phyloP scores from a whole-genome alignment of 768 basidiomycete genomes.

The Pholiota conissans region DNA sequence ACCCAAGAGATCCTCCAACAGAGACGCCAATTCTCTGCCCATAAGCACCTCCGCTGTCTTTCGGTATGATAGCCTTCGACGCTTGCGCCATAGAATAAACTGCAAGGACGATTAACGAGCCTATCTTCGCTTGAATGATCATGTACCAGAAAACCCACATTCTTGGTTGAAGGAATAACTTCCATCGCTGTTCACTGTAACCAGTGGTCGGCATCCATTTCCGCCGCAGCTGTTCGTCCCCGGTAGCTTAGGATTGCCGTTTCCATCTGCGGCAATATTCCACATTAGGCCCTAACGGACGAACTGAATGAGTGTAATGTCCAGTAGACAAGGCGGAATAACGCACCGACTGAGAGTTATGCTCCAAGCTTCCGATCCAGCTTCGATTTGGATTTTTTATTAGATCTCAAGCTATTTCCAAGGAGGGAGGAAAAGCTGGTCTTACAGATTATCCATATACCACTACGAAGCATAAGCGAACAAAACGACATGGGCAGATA shows the following conservation, averaged over 20 bases:
- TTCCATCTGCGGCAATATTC: constrained; percentile 68
- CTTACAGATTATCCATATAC: constrained; percentile 63
- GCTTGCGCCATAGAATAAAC: constrained; percentile 76
- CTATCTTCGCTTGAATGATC: not conserved
- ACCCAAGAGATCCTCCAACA: constrained; percentile 54
- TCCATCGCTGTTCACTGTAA: constrained; percentile 64
- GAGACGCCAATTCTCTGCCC: constrained; percentile 67
- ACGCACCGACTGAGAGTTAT: constrained; percentile 41
- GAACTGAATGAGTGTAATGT: constrained; percentile 21
- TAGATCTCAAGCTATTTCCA: not conserved
- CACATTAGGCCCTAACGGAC: constrained; percentile 60
- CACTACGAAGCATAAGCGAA: constrained; percentile 37
- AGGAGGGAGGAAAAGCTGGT: not conserved
- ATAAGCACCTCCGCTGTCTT: constrained; percentile 65
- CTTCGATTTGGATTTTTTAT: constrained; percentile 10
- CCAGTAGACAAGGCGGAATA: constrained; percentile 18
- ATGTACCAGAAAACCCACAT: constrained; percentile 38
- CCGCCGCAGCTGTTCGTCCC: constrained; percentile 63
- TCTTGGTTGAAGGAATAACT: constrained; percentile 71
- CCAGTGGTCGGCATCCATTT: constrained; percentile 64
- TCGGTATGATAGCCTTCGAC: constrained; percentile 71
- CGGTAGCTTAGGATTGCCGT: constrained; percentile 64
- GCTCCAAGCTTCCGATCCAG: constrained; percentile 31
- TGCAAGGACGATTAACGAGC: constrained; percentile 17
- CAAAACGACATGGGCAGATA: not conserved